Evolutionary conservation across 148 eudicot genomes (phyloP).

Genomic region (Fagopyrum esculentum): DNA sequence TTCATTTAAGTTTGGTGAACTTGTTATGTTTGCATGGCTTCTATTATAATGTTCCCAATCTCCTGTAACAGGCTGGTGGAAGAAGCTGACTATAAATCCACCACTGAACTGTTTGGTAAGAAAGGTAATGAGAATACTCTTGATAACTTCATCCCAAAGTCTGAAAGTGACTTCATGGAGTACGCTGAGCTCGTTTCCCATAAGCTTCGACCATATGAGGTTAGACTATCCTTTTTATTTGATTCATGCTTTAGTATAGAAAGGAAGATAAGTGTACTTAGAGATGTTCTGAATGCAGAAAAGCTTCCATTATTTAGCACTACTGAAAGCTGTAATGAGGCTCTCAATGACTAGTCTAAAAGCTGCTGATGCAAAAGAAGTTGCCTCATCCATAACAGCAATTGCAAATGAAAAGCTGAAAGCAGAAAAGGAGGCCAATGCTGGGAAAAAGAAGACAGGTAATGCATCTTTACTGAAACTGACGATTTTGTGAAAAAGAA

Average conservation of each 20-base stretch:
- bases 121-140: conserved; percentile 61
- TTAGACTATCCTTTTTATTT: conserved; percentile 11
- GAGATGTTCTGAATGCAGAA: conserved; percentile 43
- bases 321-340: conserved; percentile 84
- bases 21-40: background rate
- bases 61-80: conserved; percentile 65
- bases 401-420: conserved; percentile 93
- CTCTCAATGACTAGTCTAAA: conserved; percentile 66
- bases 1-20: background rate
- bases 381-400: conserved; percentile 83
- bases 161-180: conserved; percentile 82
- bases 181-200: conserved; percentile 83
- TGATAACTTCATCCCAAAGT: conserved; percentile 83
- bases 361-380: conserved; percentile 91
- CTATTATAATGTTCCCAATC: background rate
- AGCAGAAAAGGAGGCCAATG: conserved; percentile 95
- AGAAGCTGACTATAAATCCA: conserved; percentile 81
- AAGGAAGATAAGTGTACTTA: background rate
- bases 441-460: conserved; percentile 98
- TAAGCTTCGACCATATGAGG: conserved; percentile 87
- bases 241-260: background rate
- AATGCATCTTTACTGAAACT: conserved; percentile 5
- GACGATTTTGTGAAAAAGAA: no score
- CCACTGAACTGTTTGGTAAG: conserved; percentile 67
- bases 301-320: conserved; percentile 84